Base-by-base conservation (phyloP, 371 early-diverging fungal species). In the Mucor indicus region DNA sequence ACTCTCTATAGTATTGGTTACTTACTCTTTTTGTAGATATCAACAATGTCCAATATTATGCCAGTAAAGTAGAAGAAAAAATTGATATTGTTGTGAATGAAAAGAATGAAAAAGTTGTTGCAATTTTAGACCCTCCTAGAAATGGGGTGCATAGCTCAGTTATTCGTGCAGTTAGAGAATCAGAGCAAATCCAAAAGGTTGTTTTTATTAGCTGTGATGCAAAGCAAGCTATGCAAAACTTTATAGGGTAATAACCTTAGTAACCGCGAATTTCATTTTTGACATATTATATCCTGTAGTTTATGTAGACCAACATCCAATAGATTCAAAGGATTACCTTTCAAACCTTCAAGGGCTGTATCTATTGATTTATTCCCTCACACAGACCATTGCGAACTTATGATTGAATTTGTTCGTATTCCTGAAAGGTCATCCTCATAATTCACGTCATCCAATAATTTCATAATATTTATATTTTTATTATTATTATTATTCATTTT, bases 311-410 rank as follows among this genome's bases (percentile, higher is more conserved):
- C 86, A 2, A 50, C 70, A 6, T 75, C 84, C 2, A 79, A 75
- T 55, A 60, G 61, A 46, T 80, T 60, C 44, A 43, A 55, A 22
- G 83, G 80, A 6, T 12, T 15, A 7, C 83, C 85, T 3, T 89
- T 89, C 67, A 56, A 62, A 13, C 78, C 80, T 1, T 44, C 60
- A n/a, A 54, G 70, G 13, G 86, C 80, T 2, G 57, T 72, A 7
- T 74, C 81, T 5, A 72, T 90, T 16, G 91, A 90, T 57, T 38
- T 89, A 29, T 90, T 90, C 62, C 91, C 91, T n/a, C 86, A 90
- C 54, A 83, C 87, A 8, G 55, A 70, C n/a, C 83, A 81, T 44
- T 77, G 66, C 44, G 89, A 88, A 66, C 47, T 88, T 22, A 65
- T 89, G 32, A 50, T 90, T 19, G 77, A 78, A 49, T 81, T 87